Evolutionary conservation across 345 rosid species (phyloP), one percentile per base, ranked within the genome.

Genomic region (Pistacia integerrima): DNA sequence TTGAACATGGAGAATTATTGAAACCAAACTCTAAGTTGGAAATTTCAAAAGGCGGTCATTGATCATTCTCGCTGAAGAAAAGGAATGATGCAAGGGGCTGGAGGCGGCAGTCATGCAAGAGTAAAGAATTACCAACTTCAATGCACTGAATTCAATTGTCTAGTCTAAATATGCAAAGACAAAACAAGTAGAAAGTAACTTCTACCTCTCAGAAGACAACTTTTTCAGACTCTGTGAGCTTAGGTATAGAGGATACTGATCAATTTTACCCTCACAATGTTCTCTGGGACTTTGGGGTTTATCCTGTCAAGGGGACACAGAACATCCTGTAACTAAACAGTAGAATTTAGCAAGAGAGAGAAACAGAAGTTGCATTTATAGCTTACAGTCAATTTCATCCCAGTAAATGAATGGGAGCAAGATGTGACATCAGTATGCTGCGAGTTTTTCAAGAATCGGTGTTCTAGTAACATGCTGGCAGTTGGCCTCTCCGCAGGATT

Each of bases 401-500:
- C 90, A 52, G 73, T 81, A 51, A 83, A 35, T 64, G 76, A 70
- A 38, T 61, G 85, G 73, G 82, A 52, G 78, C 75, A 80, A 58
- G 81, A 80, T 0, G 82, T 77, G 66, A 82, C 81, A 78, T 86
- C 91, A 2, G 73, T 74, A 67, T 79, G 88, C 67, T 74, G 77
- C 17, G 87, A 72, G 80, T 69, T 78, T 79, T 85, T 90, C 70
- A 93, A 35, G 78, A 92, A 96, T 51, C 85, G 85, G 81, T 96
- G 99, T 72, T 92, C 97, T 64, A 93, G 83, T 82, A 96, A 80
- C 89, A 74, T 75, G 72, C 88, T 60, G 14, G 99, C 99, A 0
- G 91, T 82, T 41, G 99, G 87, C 81, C 98, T 85, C 58, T 91
- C 93, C 13, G 97, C 97, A 57, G 99, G 99, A 73, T 93, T 93